Base-by-base conservation (phyloP, 1,139 yeast species). In the Nakaseomyces delphensis region DNA sequence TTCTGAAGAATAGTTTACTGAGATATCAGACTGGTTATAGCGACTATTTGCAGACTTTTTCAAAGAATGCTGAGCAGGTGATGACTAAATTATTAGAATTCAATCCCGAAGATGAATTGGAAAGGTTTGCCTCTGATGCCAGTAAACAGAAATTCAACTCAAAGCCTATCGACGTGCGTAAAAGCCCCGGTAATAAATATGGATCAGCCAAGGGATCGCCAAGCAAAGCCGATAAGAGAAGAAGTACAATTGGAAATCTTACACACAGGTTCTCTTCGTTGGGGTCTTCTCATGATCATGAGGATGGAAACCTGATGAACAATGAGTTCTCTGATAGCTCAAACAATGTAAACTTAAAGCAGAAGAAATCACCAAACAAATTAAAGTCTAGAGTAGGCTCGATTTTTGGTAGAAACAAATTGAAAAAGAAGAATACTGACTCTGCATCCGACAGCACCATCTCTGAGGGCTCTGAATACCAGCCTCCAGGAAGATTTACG, bases 321-420 rank as follows among this genome's bases (percentile, higher is more conserved):
- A 47, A 53, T 25, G 56, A 54, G 32, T 57, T 57, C 41, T 57
- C 63, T 5, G 54, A 54, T 38, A 45, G 57, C 18, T 33, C 42
- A 5, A 54, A 55, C 39, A 54, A 55, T 39, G 25, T 30, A 4
- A 47, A 55, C 6, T 40, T 54, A 31, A 52, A 49, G 21, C 41
- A 39, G 6, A 60, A 57, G 39, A 58, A 59, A 41, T 49, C 61
- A 1, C 42, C 57, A 8, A 56, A 57, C 36, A 77, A 73, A 48
- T 66, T 87, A 55, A 77, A 79, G 59, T 83, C 94, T 4, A 79
- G 70, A 58, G 87, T 87, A 32, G 96, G 96, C 14, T 85, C 96
- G 0, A 79, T 87, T 47, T 83, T 87, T 60, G 80, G 83, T 36
- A 75, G 83, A 51, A 78, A 76, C 55, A 74, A 76, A 54, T 71